phyloP scores from a whole-genome alignment of 345 rosid species.

The Moricandia arvensis region DNA sequence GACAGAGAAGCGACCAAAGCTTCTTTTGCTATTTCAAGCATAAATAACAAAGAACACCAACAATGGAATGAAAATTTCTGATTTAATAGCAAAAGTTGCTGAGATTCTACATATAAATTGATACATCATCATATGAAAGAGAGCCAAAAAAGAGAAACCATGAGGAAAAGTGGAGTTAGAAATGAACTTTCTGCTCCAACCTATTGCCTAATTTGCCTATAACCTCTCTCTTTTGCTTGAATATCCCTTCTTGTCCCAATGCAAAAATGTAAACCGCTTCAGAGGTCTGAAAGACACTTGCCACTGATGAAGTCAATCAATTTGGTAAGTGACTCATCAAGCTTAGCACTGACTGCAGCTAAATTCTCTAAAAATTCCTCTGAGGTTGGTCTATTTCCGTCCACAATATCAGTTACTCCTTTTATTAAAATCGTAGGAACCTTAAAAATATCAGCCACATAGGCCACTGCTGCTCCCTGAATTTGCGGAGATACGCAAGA shows the following conservation, averaged over 20 bases:
- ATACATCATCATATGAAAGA: not conserved
- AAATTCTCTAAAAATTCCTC: conserved; percentile 81
- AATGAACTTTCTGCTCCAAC: not conserved
- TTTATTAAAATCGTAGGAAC: conserved; percentile 80
- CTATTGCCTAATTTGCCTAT: not conserved
- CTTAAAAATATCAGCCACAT: conserved; percentile 74
- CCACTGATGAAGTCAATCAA: conserved; percentile 68
- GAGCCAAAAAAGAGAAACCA: not conserved
- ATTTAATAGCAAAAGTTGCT: conserved; percentile 4
- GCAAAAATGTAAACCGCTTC: conserved; percentile 24
- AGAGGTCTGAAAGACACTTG: conserved; percentile 72
- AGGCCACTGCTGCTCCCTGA: conserved; percentile 94
- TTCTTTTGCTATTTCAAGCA: not conserved
- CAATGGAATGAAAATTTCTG: not conserved
- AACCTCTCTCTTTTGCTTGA: not conserved
- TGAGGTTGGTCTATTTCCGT: conserved; percentile 66
- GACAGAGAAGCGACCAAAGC: not conserved
- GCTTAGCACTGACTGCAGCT: conserved; percentile 62
- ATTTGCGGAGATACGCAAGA: not conserved
- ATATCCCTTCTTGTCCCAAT: not conserved
- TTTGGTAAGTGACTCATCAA: conserved; percentile 52
- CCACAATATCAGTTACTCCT: conserved; percentile 84
- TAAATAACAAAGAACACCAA: conserved; percentile 7
- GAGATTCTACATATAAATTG: conserved; percentile 15
- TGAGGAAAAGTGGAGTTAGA: not conserved